phyloP scores from a whole-genome alignment of 2,329 filamentous ascomycete species.

The Cordyceps javanica region DNA sequence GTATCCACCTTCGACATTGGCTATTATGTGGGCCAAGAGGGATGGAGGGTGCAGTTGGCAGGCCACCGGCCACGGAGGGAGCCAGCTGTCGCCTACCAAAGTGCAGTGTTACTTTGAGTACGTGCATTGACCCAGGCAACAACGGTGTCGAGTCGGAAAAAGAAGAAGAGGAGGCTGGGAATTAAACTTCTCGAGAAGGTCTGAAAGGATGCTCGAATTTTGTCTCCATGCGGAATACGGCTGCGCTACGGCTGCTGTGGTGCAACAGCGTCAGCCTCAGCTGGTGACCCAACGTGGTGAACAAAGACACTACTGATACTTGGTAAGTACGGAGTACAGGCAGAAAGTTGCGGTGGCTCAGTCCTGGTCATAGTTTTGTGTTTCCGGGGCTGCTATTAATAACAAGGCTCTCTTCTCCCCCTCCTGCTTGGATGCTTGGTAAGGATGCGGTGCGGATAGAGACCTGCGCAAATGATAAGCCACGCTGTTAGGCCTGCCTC shows the following conservation, averaged over 20 bases:
- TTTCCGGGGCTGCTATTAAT: neutral
- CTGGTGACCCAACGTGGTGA: neutral
- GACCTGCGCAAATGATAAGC: neutral
- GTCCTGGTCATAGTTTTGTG: too few relatives aligned
- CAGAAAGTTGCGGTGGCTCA: neutral
- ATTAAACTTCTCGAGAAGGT: too few relatives aligned
- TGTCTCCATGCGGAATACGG: neutral
- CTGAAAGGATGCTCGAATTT: too few relatives aligned
- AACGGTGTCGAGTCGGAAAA: neutral
- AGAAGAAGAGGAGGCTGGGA: neutral
- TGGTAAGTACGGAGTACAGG: too few relatives aligned
- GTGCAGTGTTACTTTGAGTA: neutral
- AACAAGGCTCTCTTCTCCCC: neutral
- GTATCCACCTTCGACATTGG: neutral
- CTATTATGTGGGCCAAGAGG: neutral
- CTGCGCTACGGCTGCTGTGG: neutral
- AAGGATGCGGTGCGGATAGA: neutral
- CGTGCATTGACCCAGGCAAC: neutral
- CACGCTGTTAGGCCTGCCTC: neutral
- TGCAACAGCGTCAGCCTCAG: neutral
- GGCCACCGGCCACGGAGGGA: neutral
- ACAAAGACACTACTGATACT: neutral
- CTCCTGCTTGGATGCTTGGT: neutral
- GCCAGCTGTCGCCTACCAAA: too few relatives aligned
- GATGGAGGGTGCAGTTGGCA: too few relatives aligned